Conservation (phyloP, 2,329 filamentous ascomycete genomes). For the Aureobasidium sp. region DNA sequence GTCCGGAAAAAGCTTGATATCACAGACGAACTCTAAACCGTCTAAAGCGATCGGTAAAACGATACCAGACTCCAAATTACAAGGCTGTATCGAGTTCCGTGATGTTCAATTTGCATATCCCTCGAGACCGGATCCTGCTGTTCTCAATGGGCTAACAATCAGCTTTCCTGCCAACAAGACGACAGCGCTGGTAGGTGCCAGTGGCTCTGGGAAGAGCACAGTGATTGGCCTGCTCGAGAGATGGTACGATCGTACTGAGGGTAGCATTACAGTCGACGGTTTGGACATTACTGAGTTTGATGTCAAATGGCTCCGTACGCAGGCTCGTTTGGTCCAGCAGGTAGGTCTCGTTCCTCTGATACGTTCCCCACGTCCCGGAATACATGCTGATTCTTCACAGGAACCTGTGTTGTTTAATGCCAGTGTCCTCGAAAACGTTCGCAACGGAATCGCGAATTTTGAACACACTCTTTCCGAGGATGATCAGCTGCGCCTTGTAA, state of each 20-base stretch:
- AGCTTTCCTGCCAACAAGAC: too few species aligned
- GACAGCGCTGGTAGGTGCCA: constrained; percentile 49
- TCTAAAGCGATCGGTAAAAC: too few species aligned
- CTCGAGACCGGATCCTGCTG: constrained; percentile 38
- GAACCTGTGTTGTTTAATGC: constrained; percentile 40
- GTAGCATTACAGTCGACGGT: constrained; percentile 38
- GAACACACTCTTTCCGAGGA: too few species aligned
- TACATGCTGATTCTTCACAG: too few species aligned
- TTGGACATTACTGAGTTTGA: constrained; percentile 33
- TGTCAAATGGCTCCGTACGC: constrained; percentile 36
- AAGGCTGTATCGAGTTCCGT: too few species aligned
- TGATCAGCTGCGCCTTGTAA: constrained; percentile 35
- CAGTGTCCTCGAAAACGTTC: constrained; percentile 41
- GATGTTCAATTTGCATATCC: constrained; percentile 84
- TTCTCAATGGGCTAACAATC: constrained; percentile 40
- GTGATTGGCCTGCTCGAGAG: constrained; percentile 38
- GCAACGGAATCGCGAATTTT: constrained; percentile 28
- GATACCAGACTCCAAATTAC: too few species aligned
- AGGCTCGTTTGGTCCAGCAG: constrained; percentile 40
- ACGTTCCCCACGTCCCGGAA: too few species aligned
- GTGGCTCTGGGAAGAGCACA: constrained; percentile 44
- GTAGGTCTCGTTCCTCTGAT: too few species aligned
- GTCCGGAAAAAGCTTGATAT: too few species aligned
- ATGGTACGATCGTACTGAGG: constrained; percentile 35
- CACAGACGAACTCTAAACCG: too few species aligned